A percentile compares a stretch with the other conserved stretches of the same genome.
phyloP scores from a whole-genome alignment of 805 yeast species.

The Kodamaea laetipori region DNA sequence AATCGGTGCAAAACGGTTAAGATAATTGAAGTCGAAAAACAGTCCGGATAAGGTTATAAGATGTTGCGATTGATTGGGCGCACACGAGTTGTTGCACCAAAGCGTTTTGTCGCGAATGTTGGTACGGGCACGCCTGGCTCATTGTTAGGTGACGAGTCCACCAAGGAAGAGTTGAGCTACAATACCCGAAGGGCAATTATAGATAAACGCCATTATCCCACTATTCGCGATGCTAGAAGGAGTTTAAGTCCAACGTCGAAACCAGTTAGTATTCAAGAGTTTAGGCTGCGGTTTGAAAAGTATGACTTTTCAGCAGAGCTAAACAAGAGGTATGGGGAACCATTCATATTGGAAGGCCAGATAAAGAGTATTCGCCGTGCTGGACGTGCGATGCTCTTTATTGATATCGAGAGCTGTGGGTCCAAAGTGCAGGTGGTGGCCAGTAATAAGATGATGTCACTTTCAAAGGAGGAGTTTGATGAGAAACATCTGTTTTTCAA shows the following conservation, averaged over 20 bases:
- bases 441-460: conserved; percentile 49
- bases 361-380: conserved; percentile 59
- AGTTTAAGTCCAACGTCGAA: conserved; percentile 1
- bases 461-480: conserved; percentile 46
- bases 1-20: background rate
- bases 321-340: conserved; percentile 12
- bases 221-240: conserved; percentile 17
- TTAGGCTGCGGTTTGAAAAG: conserved; percentile 30
- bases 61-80: conserved; percentile 1
- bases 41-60: background rate
- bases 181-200: conserved; percentile 4
- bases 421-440: conserved; percentile 62
- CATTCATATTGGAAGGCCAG: conserved; percentile 51
- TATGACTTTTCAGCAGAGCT: conserved; percentile 19
- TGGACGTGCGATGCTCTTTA: conserved; percentile 68
- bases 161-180: conserved; percentile 7
- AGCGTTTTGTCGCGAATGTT: no score
- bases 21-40: no score
- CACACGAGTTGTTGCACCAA: background rate
- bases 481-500: conserved; percentile 47
- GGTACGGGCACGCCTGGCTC: no score
- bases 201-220: conserved; percentile 24
- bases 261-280: conserved; percentile 41
- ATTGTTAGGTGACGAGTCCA: no score
- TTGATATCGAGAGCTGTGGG: conserved; percentile 68